Conservation (phyloP, 352 stramenopile species). For the Phytopythium oedochilum region DNA sequence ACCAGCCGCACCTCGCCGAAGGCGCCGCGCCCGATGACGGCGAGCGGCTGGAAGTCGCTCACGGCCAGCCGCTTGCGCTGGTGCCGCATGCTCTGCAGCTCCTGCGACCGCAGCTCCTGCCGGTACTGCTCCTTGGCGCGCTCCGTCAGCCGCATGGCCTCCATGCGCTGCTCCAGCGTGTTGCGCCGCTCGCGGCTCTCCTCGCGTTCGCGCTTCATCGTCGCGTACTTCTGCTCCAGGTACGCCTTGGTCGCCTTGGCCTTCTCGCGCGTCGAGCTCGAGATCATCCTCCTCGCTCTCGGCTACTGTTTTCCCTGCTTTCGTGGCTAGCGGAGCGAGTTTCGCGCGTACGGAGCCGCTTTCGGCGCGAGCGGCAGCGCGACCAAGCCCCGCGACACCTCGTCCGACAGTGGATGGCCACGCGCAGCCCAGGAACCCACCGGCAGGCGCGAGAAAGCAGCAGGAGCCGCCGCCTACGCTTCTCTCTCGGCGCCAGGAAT, state of each 20-base stretch:
- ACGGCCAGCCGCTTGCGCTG: conserved; percentile 77
- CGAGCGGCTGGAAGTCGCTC: conserved; percentile 96
- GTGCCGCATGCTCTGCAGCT: conserved; percentile 76
- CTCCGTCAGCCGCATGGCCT: conserved; percentile 70
- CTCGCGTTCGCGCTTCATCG: conserved; percentile 87
- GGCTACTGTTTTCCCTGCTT: background rate
- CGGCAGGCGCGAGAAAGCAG: too few relatives aligned
- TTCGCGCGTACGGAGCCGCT: background rate
- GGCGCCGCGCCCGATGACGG: conserved; percentile 96
- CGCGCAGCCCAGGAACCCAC: background rate
- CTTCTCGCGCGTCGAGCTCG: conserved; percentile 82
- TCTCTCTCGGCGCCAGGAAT: background rate
- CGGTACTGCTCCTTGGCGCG: conserved; percentile 77
- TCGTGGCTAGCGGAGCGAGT: background rate
- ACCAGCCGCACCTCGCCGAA: conserved; percentile 97
- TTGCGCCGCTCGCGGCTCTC: conserved; percentile 71
- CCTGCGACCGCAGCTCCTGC: conserved; percentile 67
- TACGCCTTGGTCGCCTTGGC: conserved; percentile 86
- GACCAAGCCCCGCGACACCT: too few relatives aligned
- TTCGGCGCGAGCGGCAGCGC: background rate
- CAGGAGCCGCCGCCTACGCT: background rate
- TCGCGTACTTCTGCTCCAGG: conserved; percentile 86
- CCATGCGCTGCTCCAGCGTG: conserved; percentile 82
- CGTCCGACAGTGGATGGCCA: too few relatives aligned
- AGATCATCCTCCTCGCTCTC: conserved; percentile 47